phyloP scores from a whole-genome alignment of 2,329 filamentous ascomycete genomes.

The Alternaria alternata region DNA sequence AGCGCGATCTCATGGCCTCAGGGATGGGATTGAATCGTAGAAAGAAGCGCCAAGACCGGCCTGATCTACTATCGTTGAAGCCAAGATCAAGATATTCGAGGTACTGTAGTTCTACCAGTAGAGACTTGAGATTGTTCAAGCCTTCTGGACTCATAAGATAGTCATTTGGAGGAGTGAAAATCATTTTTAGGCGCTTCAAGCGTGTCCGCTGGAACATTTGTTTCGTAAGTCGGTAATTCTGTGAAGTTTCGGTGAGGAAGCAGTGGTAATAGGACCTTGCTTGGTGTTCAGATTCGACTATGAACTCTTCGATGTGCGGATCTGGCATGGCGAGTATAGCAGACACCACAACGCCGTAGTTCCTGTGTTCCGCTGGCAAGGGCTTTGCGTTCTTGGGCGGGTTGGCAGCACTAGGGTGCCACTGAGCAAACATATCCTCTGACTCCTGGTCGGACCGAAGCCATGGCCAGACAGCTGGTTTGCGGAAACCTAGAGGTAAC shows the following conservation, averaged over 20 bases:
- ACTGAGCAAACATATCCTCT: background rate
- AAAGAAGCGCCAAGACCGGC: background rate
- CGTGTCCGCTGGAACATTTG: conserved; percentile 13
- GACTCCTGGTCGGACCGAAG: background rate
- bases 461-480: conserved; percentile 47
- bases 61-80: conserved; percentile 2
- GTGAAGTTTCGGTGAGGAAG: conserved; percentile 6
- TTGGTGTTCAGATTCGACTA: conserved; percentile 40
- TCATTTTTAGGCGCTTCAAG: conserved; percentile 18
- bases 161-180: conserved; percentile 7
- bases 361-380: conserved; percentile 37
- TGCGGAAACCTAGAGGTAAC: conserved; percentile 52
- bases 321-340: conserved; percentile 33
- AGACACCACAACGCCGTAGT: conserved; percentile 40
- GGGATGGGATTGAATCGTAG: conserved; percentile 8
- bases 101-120: conserved; percentile 7
- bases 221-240: conserved; percentile 17
- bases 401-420: background rate
- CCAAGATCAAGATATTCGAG: conserved; percentile 25
- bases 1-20: background rate
- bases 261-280: conserved; percentile 11
- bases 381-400: background rate
- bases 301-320: conserved; percentile 46
- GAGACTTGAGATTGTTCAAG: background rate
- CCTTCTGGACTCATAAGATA: background rate